Base-by-base conservation (phyloP, 2,329 filamentous ascomycete genomes). In the Pseudogymnoascus pannorum region DNA sequence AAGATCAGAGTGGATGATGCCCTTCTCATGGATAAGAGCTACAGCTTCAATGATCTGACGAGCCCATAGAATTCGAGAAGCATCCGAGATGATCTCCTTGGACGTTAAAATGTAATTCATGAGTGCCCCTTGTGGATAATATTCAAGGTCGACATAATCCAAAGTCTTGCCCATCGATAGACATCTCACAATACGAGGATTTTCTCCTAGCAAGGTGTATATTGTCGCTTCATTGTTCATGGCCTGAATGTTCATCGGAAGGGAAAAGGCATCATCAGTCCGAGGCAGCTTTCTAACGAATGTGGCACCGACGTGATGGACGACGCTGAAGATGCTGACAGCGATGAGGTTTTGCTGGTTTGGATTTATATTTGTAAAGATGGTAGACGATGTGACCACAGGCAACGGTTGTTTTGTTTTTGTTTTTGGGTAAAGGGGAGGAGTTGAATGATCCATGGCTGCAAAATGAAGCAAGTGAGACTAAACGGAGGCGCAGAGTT, bases 281-380 rank as follows among this genome's bases (percentile, higher is more conserved):
- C 48, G n/a, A 57, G 51, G 51, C 4, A 26, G 18, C 51, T 57
- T 57, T 31, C 51, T 31, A 31, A 57, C 51, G 12, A n/a, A 31
- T 8, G 11, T 31, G 12, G 31, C 24, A 16, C 51, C 12, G 51
- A 57, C n/a, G 24, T 35, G 22, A 14, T 57, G 24, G 24, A 57
- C 51, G n/a, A 31, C 24, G 24, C 24, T 20, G 33, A 57, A 57
- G 24, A 57, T 31, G 51, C 51, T 24, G 9, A 20, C 16, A 31
- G 24, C 51, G 22, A 57, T 57, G 51, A 57, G 51, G 24, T 57
- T 57, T 57, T 57, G 48, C 48, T 57, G 48, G 14, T 18, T 57
- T 20, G 48, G 48, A 35, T 35, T 35, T 12, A 35, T 35, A 24
- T 57, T 57, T 57, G 24, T n/a, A 26, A 57, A 18, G 51, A 57